phyloP scores from a whole-genome alignment of 148 eudicot genomes.

The Bassia scoparia region DNA sequence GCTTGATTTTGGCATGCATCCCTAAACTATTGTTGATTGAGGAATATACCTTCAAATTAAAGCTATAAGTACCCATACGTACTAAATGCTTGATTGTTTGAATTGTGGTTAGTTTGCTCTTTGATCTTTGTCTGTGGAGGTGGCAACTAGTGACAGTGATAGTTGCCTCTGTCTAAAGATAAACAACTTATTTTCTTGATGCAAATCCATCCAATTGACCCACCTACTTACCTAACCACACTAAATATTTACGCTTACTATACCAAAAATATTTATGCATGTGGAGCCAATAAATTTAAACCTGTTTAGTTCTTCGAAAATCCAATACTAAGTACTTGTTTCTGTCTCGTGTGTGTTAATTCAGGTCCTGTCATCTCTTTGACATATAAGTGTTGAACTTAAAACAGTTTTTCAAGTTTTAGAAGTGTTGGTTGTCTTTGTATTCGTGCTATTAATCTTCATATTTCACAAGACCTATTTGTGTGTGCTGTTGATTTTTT shows the following conservation, averaged over 20 bases:
- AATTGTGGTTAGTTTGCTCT: not conserved
- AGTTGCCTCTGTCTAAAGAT: not conserved
- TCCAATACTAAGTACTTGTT: not conserved
- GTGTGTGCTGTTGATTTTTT: not conserved
- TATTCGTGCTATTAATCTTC: not conserved
- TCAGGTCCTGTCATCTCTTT: not conserved
- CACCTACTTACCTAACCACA: not conserved
- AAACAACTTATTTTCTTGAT: not conserved
- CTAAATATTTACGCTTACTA: not conserved
- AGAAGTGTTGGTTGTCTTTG: not conserved
- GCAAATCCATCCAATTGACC: not conserved
- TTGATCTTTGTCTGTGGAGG: not conserved
- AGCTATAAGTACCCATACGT: too few relatives aligned
- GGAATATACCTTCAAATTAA: too few relatives aligned
- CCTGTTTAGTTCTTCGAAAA: not conserved
- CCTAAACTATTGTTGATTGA: too few relatives aligned
- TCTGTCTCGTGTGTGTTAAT: not conserved
- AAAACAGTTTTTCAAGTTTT: too few relatives aligned
- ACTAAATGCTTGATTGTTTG: not conserved
- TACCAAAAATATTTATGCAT: too few relatives aligned
- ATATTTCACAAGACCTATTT: not conserved
- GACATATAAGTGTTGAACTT: too few relatives aligned
- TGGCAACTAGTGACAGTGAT: not conserved
- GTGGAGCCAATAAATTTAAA: not conserved
- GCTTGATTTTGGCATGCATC: too few relatives aligned